Evolutionary conservation across 1,139 yeast species (phyloP).

Genomic region (Magnusiomyces tetraspermus): DNA sequence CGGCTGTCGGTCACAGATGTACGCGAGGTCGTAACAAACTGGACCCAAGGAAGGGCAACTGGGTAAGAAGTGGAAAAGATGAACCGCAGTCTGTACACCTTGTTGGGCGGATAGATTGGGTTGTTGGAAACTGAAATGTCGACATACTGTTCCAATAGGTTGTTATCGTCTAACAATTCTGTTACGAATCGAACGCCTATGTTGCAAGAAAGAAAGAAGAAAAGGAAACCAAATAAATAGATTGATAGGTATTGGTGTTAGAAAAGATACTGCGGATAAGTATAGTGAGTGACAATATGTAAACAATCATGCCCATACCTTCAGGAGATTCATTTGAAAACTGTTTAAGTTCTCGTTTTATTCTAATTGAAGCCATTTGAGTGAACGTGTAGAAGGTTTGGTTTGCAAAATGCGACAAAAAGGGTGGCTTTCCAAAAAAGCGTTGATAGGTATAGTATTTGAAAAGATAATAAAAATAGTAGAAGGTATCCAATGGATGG

Average conservation of each 20-base stretch:
- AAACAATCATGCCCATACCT: conserved; percentile 2
- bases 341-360: conserved; percentile 7
- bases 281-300: background rate
- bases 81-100: conserved; percentile 36
- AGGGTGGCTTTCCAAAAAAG: too few relatives aligned
- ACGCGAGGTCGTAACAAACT: conserved; percentile 32
- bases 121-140: conserved; percentile 33
- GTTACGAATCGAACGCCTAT: conserved; percentile 24
- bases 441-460: too few relatives aligned
- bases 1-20: conserved; percentile 14
- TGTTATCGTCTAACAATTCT: conserved; percentile 22
- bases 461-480: too few relatives aligned
- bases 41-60: conserved; percentile 53
- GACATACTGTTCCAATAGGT: conserved; percentile 27
- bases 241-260: background rate
- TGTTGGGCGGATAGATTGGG: conserved; percentile 26
- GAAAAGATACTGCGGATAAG: background rate
- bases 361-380: conserved; percentile 10
- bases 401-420: too few relatives aligned
- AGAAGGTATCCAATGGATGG: too few relatives aligned
- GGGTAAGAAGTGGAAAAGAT: conserved; percentile 47
- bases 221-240: background rate
- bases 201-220: background rate
- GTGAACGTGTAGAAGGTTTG: too few relatives aligned
- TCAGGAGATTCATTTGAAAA: conserved; percentile 7